A percentile compares a stretch with the other conserved stretches of the same genome.
Conservation (phyloP, 225 moss, liverwort and hornwort species). For the Pleurozium schreberi region DNA sequence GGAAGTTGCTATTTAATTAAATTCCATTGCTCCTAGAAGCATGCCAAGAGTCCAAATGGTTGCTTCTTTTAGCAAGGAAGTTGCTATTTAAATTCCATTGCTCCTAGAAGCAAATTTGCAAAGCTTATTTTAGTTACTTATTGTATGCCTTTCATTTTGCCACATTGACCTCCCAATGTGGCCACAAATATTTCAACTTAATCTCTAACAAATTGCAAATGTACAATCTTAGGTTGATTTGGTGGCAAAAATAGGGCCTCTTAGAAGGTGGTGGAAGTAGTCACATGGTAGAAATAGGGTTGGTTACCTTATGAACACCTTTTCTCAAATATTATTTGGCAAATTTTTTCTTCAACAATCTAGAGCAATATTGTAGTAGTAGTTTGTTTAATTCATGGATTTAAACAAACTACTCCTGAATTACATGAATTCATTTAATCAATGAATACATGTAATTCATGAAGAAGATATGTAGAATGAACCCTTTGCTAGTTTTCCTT, state of each 20-base stretch:
- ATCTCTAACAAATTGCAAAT: neutral
- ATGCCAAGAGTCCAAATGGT: rapidly evolving
- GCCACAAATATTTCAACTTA: neutral
- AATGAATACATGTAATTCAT: neutral
- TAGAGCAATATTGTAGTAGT: rapidly evolving
- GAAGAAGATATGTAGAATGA: neutral
- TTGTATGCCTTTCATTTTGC: neutral
- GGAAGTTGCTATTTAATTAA: too few species aligned
- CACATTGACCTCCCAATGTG: neutral
- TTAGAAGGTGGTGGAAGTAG: neutral
- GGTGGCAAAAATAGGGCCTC: neutral
- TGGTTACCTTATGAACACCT: neutral
- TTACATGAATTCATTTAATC: too few species aligned
- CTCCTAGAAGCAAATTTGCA: neutral
- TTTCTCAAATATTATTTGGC: neutral
- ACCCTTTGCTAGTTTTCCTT: neutral
- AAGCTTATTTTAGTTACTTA: neutral
- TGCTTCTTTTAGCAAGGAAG: too few species aligned
- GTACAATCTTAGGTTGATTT: neutral
- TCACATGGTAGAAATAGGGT: too few species aligned
- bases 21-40: too few species aligned
- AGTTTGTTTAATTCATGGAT: neutral
- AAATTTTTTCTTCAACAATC: neutral
- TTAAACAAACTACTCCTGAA: too few species aligned
- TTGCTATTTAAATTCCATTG: neutral